Evolutionary conservation across 495 filamentous ascomycete species (phyloP).

Genomic region (Aspergillus mulundensis): DNA sequence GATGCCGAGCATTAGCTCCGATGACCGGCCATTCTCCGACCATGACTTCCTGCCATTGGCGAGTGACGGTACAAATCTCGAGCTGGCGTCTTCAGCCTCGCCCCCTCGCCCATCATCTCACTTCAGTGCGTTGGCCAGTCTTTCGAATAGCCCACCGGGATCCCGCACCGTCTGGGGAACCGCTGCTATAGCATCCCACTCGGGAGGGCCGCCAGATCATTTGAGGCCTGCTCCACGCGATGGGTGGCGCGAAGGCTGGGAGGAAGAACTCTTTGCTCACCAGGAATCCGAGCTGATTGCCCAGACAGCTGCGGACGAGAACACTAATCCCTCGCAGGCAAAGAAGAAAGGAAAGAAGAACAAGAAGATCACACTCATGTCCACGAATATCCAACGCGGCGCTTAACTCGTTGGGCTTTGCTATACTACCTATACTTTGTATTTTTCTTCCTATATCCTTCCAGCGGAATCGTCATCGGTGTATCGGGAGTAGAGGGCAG

Average conservation of each 20-base stretch:
- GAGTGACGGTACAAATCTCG: conserved; percentile 38
- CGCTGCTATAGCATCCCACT: conserved; percentile 51
- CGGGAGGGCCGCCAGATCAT: conserved; percentile 39
- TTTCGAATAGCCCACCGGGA: conserved; percentile 73
- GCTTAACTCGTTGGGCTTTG: conserved; percentile 30
- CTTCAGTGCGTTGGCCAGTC: conserved; percentile 62
- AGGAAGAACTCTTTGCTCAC: conserved; percentile 58
- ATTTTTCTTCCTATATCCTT: not conserved
- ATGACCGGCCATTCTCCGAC: conserved; percentile 41
- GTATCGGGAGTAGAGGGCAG: conserved; percentile 6
- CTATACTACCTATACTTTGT: not conserved
- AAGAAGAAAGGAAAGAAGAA: conserved; percentile 79
- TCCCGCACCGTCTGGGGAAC: conserved; percentile 88
- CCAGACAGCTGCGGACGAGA: conserved; percentile 28
- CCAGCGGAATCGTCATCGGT: not conserved
- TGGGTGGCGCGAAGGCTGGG: conserved; percentile 80
- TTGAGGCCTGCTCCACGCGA: conserved; percentile 49
- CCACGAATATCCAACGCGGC: conserved; percentile 68
- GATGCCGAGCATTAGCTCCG: conserved; percentile 36
- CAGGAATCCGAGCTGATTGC: conserved; percentile 40
- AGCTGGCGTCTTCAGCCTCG: conserved; percentile 47
- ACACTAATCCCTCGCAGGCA: conserved; percentile 20
- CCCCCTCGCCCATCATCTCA: conserved; percentile 53
- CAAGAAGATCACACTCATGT: conserved; percentile 95
- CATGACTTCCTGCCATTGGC: conserved; percentile 66